Percentiles rank a stretch among this genome's conserved stretches.
Conservation (phyloP, 208 protist species). For the Leishmania braziliensis region DNA sequence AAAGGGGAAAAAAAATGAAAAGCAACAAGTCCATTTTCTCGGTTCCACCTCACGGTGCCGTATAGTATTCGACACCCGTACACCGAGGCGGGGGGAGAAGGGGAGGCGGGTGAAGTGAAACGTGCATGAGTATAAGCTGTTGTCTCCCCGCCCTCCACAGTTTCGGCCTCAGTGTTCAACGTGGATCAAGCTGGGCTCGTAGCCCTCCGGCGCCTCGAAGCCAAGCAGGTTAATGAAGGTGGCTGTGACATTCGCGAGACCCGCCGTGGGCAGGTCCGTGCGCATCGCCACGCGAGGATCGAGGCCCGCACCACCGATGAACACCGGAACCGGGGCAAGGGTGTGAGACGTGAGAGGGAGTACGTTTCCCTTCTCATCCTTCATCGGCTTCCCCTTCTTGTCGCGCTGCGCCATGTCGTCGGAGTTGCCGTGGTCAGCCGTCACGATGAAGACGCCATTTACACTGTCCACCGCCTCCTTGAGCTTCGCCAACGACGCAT, state of each 20-base stretch:
- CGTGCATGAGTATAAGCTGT: neutral
- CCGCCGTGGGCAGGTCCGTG: constrained; percentile 82
- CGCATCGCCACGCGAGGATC: constrained; percentile 83
- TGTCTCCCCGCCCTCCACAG: neutral
- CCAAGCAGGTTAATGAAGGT: constrained; percentile 95
- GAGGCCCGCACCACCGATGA: constrained; percentile 89
- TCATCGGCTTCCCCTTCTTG: constrained; percentile 90
- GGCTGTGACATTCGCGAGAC: constrained; percentile 93
- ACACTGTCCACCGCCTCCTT: constrained; percentile 83
- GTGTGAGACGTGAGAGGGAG: constrained; percentile 94
- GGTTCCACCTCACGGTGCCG: no score
- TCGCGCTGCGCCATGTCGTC: constrained; percentile 95
- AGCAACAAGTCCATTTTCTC: neutral
- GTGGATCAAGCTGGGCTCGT: constrained; percentile 85
- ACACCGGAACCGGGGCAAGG: constrained; percentile 91
- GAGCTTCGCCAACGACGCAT: constrained; percentile 83
- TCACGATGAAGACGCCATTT: constrained; percentile 91
- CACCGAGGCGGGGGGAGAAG: neutral
- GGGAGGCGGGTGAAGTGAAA: neutral
- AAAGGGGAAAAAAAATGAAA: neutral
- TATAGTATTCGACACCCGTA: neutral
- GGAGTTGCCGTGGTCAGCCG: constrained; percentile 95
- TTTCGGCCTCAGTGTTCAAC: constrained; percentile 27
- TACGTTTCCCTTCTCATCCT: constrained; percentile 66
- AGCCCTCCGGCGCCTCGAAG: constrained; percentile 88